A percentile compares a stretch with the other conserved stretches of the same genome.
These are phyloP conservation scores for Calocybe gangraenosa DNA, from an alignment of 768 basidiomycete genomes.

Conservation along the genomic window DNA sequence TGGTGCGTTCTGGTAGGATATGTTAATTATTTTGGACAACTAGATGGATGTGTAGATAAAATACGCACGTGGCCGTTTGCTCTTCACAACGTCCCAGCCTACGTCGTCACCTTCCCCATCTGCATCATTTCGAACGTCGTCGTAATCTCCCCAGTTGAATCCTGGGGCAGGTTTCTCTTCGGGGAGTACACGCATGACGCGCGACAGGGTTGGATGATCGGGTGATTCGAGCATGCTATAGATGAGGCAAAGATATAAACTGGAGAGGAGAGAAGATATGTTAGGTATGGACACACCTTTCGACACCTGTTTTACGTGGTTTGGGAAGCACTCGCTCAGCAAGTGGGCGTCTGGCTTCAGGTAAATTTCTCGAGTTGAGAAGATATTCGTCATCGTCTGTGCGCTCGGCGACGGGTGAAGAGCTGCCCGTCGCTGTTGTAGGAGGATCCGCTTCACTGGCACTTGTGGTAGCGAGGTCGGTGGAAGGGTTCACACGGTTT, in stretches of 20 bases:
- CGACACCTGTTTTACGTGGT: slow-evolving; percentile 59
- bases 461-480: slow-evolving; percentile 43
- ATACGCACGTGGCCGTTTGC: slow-evolving; percentile 41
- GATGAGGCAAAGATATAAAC: slow-evolving; percentile 8
- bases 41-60: background rate
- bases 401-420: slow-evolving; percentile 33
- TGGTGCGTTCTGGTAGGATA: slow-evolving; percentile 8
- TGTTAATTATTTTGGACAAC: background rate
- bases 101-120: slow-evolving; percentile 60
- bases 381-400: slow-evolving; percentile 23
- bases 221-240: slow-evolving; percentile 62
- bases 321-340: slow-evolving; percentile 66
- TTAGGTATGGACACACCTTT: too few relatives aligned
- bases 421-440: slow-evolving; percentile 25
- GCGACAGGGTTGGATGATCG: slow-evolving; percentile 49
- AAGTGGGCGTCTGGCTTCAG: slow-evolving; percentile 37
- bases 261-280: slow-evolving; percentile 10
- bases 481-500: slow-evolving; percentile 19
- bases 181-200: slow-evolving; percentile 69
- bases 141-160: slow-evolving; percentile 77
- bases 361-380: slow-evolving; percentile 20
- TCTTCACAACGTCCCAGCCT: slow-evolving; percentile 76
- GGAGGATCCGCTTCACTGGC: slow-evolving; percentile 45
- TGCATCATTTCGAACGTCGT: slow-evolving; percentile 47
- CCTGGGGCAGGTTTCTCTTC: slow-evolving; percentile 58